Conservation (phyloP, 164 flowering plant genomes). For the Buxus sempervirens region DNA sequence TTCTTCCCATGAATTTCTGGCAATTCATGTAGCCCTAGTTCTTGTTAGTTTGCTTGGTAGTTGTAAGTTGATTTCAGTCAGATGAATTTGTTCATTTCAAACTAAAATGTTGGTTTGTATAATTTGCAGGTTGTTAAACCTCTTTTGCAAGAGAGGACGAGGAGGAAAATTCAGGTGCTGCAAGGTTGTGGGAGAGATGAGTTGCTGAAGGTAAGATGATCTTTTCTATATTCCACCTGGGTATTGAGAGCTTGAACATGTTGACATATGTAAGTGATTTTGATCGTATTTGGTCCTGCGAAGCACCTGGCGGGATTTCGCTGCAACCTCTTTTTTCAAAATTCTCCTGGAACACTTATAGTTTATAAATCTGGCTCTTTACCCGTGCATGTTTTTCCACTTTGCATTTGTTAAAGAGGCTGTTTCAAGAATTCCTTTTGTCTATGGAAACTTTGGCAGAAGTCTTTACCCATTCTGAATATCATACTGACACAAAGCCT, state of each 20-base stretch:
- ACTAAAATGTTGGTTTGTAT: neutral
- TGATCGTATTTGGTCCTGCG: too few species aligned
- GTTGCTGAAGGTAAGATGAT: conserved; percentile 58
- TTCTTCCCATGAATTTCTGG: neutral
- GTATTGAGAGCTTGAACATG: neutral
- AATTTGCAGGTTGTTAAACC: conserved; percentile 79
- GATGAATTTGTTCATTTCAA: neutral
- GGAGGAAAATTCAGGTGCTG: conserved; percentile 85
- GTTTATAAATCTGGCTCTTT: neutral
- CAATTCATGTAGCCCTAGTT: neutral
- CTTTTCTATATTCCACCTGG: neutral
- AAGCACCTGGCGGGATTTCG: too few species aligned
- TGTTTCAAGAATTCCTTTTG: neutral
- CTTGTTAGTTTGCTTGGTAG: neutral
- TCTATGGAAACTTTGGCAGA: too few species aligned
- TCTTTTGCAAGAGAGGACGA: conserved; percentile 93
- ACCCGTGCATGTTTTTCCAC: neutral
- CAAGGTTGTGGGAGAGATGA: conserved; percentile 82
- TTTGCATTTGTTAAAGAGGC: neutral
- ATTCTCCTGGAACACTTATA: neutral
- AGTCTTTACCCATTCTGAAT: too few species aligned
- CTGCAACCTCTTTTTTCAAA: too few species aligned
- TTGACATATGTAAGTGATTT: neutral
- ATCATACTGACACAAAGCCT: too few species aligned
- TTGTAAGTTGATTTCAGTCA: neutral